Conservation (phyloP, 140 eudicot species). For the Stevia rebaudiana region DNA sequence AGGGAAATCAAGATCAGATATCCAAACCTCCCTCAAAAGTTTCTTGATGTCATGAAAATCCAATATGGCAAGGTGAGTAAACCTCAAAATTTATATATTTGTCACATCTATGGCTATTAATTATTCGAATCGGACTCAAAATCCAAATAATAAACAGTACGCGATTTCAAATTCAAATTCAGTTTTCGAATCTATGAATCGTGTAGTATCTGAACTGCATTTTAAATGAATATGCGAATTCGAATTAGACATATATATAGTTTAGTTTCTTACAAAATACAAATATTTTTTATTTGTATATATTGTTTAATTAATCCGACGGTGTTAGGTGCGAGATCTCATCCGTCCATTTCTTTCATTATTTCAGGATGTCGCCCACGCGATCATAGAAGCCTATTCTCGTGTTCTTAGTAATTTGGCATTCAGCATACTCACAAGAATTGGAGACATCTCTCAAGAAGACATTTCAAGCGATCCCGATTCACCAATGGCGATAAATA, state of each 20-base stretch:
- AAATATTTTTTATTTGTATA: too few relatives aligned
- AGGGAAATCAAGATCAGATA: conserved; percentile 52
- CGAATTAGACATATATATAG: too few relatives aligned
- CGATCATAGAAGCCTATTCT: conserved; percentile 91
- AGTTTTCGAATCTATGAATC: too few relatives aligned
- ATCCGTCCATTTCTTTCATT: neutral
- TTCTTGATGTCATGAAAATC: conserved; percentile 68
- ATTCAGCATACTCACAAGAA: conserved; percentile 67
- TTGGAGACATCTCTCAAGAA: conserved; percentile 73
- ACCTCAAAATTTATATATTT: neutral
- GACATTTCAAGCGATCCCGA: conserved; percentile 53
- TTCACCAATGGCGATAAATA: conserved; percentile 50
- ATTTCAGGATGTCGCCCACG: conserved; percentile 77
- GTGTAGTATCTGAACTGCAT: too few relatives aligned
- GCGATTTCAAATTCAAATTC: too few relatives aligned
- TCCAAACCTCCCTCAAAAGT: conserved; percentile 89
- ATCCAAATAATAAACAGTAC: too few relatives aligned
- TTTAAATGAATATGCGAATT: too few relatives aligned
- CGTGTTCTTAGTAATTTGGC: conserved; percentile 77
- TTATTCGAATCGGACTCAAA: too few relatives aligned
- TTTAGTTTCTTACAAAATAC: too few relatives aligned
- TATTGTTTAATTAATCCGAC: too few relatives aligned
- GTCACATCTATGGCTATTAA: too few relatives aligned
- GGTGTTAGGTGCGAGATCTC: too few relatives aligned
- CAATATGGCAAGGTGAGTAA: conserved; percentile 75